Evolutionary conservation across 257 asterid species (phyloP).

Genomic region (Verbena officinalis): DNA sequence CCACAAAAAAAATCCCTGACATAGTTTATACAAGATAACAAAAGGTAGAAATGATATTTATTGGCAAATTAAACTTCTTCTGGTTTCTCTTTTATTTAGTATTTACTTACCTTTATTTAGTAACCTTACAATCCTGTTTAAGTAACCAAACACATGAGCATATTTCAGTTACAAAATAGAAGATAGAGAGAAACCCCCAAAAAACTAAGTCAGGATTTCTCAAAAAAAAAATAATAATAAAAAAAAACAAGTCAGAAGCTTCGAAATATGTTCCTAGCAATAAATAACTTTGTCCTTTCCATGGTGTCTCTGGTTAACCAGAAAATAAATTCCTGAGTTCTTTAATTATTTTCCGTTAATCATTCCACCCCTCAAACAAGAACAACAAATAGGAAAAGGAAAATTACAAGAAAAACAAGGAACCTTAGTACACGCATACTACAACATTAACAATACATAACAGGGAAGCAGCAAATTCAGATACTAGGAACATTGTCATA

Average conservation of each 20-base stretch:
- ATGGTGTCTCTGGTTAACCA: conserved; percentile 9
- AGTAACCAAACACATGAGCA: conserved; percentile 8
- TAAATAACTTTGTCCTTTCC: conserved; percentile 15
- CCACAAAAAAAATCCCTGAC: conserved; percentile 4
- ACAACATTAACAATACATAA: conserved; percentile 3
- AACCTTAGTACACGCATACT: not conserved
- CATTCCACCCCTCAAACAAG: not conserved
- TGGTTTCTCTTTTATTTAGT: conserved; percentile 14
- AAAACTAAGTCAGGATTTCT: no score
- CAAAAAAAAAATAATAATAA: no score
- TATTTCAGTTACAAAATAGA: not conserved
- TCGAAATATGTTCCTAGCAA: conserved; percentile 6
- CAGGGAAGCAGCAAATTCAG: conserved; percentile 21
- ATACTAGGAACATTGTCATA: conserved; percentile 9
- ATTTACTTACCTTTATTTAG: not conserved
- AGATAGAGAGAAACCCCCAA: not conserved
- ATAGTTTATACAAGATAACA: not conserved
- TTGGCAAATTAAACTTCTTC: conserved; percentile 8
- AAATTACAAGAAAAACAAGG: not conserved
- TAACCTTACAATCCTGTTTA: conserved; percentile 11
- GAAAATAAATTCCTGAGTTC: conserved; percentile 8
- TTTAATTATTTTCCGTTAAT: not conserved
- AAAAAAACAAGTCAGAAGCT: conserved; percentile 17
- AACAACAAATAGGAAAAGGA: not conserved
- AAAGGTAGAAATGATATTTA: not conserved